A percentile compares a stretch with the other conserved stretches of the same genome.
Conservation (phyloP, 768 basidiomycete species). For the Lactarius indigo region DNA sequence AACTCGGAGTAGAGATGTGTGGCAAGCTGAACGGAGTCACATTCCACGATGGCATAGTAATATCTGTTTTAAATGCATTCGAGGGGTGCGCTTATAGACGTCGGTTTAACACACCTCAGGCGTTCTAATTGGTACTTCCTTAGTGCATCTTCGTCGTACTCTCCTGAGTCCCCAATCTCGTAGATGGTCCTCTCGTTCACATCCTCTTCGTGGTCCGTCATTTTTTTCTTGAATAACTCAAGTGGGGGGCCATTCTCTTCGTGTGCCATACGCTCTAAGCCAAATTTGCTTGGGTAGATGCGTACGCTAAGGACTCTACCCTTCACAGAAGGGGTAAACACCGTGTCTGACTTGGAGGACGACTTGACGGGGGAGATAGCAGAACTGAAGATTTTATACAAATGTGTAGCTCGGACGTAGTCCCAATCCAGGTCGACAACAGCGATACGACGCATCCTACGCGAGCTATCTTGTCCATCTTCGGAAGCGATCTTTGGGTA, state of each 20-base stretch:
- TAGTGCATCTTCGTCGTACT: constrained; percentile 85
- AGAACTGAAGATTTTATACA: constrained; percentile 91
- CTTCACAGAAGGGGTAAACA: constrained; percentile 38
- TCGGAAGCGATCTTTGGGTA: constrained; percentile 43
- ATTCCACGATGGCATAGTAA: constrained; percentile 92
- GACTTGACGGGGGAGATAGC: constrained; percentile 60
- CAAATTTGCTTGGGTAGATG: constrained; percentile 93
- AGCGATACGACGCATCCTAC: constrained; percentile 69
- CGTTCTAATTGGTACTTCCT: constrained; percentile 91
- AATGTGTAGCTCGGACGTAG: constrained; percentile 81
- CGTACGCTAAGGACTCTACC: constrained; percentile 75
- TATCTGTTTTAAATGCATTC: constrained; percentile 51
- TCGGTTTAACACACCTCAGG: constrained; percentile 57
- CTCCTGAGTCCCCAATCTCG: constrained; percentile 64
- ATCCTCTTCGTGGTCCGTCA: constrained; percentile 46
- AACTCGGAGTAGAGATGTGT: constrained; percentile 79
- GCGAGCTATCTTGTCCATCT: constrained; percentile 37
- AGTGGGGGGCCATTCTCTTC: constrained; percentile 89
- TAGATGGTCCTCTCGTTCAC: constrained; percentile 62
- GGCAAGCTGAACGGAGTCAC: constrained; percentile 74
- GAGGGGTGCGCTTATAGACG: constrained; percentile 5
- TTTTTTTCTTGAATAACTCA: constrained; percentile 65
- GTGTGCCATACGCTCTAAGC: constrained; percentile 75
- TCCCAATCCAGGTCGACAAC: constrained; percentile 99
- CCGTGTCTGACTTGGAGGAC: constrained; percentile 31